A percentile compares a stretch with the other conserved stretches of the same genome.
phyloP scores from a whole-genome alignment of 1,284 basidiomycete genomes.

The Apiotrichum mycotoxinovorans region DNA sequence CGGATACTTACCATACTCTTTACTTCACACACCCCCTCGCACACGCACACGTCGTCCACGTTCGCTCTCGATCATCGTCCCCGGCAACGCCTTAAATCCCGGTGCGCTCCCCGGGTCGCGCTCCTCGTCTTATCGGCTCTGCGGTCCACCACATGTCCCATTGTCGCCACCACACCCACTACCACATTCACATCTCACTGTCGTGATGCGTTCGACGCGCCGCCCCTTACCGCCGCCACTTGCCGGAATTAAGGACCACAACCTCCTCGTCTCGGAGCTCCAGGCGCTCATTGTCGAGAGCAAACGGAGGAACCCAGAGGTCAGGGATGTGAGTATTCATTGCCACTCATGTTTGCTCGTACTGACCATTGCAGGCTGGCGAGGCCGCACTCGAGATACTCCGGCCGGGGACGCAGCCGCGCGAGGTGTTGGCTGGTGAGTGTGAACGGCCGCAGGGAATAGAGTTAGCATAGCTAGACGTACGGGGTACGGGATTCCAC shows the following conservation, averaged over 20 bases:
- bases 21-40: no score
- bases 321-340: slow-evolving; percentile 62
- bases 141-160: no score
- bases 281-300: slow-evolving; percentile 75
- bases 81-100: no score
- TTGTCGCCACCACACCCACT: background rate
- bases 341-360: background rate
- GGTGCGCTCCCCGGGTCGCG: no score
- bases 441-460: background rate
- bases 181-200: background rate
- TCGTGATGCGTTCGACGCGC: background rate
- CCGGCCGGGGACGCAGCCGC: slow-evolving; percentile 63
- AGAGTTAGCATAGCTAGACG: slow-evolving; percentile 32
- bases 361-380: slow-evolving; percentile 55
- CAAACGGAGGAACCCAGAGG: slow-evolving; percentile 72
- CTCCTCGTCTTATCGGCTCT: no score
- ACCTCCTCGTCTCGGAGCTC: slow-evolving; percentile 49
- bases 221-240: background rate
- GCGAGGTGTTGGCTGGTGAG: slow-evolving; percentile 27
- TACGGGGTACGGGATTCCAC: no score
- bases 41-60: no score
- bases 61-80: no score
- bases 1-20: no score
- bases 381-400: slow-evolving; percentile 78
- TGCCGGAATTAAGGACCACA: slow-evolving; percentile 40